These are phyloP conservation scores for Monosporascus sp. DNA, from an alignment of 2,329 filamentous ascomycete species.

Conservation along the genomic window DNA sequence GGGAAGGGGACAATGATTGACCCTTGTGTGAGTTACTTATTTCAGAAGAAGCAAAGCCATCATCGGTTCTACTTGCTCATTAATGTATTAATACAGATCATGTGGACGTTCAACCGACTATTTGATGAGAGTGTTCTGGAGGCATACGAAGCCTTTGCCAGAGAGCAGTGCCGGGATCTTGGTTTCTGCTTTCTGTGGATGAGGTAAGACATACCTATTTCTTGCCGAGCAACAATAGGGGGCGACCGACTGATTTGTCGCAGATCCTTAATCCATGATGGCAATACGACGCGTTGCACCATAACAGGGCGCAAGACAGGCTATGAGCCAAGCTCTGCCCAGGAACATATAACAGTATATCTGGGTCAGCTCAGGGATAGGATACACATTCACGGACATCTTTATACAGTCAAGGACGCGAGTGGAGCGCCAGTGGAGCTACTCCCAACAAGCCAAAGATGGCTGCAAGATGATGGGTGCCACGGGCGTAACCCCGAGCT, in stretches of 20 bases:
- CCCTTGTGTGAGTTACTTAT: background rate
- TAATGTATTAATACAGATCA: background rate
- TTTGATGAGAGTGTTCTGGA: no score
- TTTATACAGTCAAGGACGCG: background rate
- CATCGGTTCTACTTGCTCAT: background rate
- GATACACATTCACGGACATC: background rate
- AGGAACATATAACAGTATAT: background rate
- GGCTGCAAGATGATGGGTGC: background rate
- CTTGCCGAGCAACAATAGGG: rapidly evolving
- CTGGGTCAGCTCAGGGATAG: background rate
- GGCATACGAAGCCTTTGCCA: background rate
- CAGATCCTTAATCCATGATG: background rate
- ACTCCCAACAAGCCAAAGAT: background rate
- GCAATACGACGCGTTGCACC: background rate
- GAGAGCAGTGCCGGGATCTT: background rate
- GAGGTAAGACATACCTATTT: background rate
- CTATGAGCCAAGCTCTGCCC: background rate
- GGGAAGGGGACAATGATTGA: background rate
- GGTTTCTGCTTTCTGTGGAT: background rate
- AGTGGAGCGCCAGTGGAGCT: background rate
- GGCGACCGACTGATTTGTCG: background rate
- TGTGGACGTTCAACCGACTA: background rate
- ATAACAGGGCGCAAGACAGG: background rate
- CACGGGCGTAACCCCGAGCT: background rate
- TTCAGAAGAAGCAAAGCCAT: background rate